A percentile compares a stretch with the other conserved stretches of the same genome.
Evolutionary conservation across 2,329 filamentous ascomycete genomes (phyloP).

Genomic region (Sphaerulina vaccinii): DNA sequence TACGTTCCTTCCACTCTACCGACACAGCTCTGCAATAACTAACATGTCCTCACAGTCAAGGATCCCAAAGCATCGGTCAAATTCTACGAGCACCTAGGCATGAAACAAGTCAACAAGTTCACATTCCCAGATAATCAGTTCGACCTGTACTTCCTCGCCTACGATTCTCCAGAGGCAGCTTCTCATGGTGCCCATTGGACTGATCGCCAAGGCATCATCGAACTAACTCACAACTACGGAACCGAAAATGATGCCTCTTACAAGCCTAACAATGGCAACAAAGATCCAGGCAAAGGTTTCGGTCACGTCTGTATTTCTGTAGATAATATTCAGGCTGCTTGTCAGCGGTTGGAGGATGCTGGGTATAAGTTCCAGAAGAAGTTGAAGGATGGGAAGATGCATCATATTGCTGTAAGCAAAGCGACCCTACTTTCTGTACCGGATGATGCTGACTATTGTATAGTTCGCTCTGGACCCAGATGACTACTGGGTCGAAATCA

Average conservation of each 20-base stretch:
- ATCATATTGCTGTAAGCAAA: slow-evolving; percentile 64
- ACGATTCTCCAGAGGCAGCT: slow-evolving; percentile 72
- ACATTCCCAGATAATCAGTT: slow-evolving; percentile 86
- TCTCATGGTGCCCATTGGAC: slow-evolving; percentile 72
- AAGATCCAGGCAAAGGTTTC: slow-evolving; percentile 78
- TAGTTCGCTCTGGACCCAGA: slow-evolving; percentile 21
- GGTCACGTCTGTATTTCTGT: slow-evolving; percentile 78
- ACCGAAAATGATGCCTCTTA: slow-evolving; percentile 82
- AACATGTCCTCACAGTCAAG: slow-evolving; percentile 69
- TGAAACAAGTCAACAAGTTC: slow-evolving; percentile 78
- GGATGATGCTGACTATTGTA: not conserved
- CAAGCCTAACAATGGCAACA: slow-evolving; percentile 83
- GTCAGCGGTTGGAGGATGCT: slow-evolving; percentile 82
- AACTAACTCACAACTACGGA: slow-evolving; percentile 82
- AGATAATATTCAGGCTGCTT: slow-evolving; percentile 76
- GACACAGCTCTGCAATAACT: not conserved
- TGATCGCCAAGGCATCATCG: slow-evolving; percentile 75
- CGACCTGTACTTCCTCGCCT: slow-evolving; percentile 92
- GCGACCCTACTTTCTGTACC: not conserved
- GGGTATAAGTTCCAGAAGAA: slow-evolving; percentile 96
- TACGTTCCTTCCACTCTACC: slow-evolving; percentile 1
- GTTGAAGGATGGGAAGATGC: slow-evolving; percentile 82
- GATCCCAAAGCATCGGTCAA: slow-evolving; percentile 81
- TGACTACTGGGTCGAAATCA: slow-evolving; percentile 67
- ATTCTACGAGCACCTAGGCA: slow-evolving; percentile 90